phyloP scores from a whole-genome alignment of 2,329 filamentous ascomycete genomes.

The Sarocladiaceae sp. region DNA sequence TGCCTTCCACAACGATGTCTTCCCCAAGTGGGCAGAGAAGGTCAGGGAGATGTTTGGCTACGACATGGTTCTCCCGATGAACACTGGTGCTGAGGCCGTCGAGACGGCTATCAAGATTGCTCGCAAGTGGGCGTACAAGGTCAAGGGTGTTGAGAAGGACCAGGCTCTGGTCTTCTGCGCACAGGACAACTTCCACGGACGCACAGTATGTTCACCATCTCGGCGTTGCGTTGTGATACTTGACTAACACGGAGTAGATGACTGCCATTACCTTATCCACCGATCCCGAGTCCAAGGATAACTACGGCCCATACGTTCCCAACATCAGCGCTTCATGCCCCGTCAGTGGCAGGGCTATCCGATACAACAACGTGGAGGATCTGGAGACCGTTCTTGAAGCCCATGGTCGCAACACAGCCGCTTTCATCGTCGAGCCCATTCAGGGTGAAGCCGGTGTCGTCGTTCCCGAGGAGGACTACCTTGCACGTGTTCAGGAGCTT shows the following conservation, averaged over 20 bases:
- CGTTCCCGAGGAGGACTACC: conserved; percentile 86
- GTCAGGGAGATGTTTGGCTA: conserved; percentile 86
- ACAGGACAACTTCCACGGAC: conserved; percentile 91
- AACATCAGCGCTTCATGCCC: conserved; percentile 77
- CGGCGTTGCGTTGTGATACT: background rate
- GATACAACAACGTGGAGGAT: conserved; percentile 81
- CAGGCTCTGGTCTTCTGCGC: conserved; percentile 83
- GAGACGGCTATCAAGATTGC: conserved; percentile 96
- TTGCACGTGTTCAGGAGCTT: conserved; percentile 72
- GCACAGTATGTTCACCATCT: conserved; percentile 62
- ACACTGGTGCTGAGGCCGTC: conserved; percentile 93
- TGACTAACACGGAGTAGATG: conserved; percentile 52
- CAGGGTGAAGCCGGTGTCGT: conserved; percentile 97
- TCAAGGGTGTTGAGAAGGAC: conserved; percentile 81
- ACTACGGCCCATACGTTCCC: conserved; percentile 95
- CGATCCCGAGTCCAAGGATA: conserved; percentile 90
- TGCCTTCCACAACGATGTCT: conserved; percentile 98
- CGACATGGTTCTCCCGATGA: conserved; percentile 98
- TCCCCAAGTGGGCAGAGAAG: conserved; percentile 92
- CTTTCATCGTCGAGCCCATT: conserved; percentile 93
- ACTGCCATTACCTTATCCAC: conserved; percentile 92
- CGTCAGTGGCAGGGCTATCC: conserved; percentile 68
- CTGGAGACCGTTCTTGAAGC: conserved; percentile 74
- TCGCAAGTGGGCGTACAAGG: conserved; percentile 96
- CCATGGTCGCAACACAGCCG: conserved; percentile 81